Evolutionary conservation across 2,329 filamentous ascomycete genomes (phyloP).

Genomic region (Colletotrichum sp.): DNA sequence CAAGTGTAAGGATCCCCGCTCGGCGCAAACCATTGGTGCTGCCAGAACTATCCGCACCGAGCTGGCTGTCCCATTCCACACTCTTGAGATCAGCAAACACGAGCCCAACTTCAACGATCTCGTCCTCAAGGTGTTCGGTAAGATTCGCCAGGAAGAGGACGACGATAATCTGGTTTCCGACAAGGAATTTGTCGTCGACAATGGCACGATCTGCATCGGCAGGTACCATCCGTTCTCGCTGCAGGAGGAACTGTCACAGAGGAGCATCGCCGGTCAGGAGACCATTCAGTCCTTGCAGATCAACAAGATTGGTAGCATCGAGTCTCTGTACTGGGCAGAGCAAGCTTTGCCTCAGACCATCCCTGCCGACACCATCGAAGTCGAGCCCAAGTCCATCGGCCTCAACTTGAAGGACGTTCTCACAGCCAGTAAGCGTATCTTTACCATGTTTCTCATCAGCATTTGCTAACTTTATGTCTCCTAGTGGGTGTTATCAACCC

Average conservation of each 20-base stretch:
- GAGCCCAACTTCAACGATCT: not conserved
- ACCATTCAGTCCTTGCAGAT: not conserved
- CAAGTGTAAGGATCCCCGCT: constrained; percentile 24
- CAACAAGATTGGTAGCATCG: not conserved
- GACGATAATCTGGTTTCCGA: not conserved
- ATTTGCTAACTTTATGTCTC: not conserved
- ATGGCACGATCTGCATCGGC: not conserved
- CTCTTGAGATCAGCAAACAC: not conserved
- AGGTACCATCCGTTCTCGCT: constrained; percentile 30
- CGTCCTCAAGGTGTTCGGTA: not conserved
- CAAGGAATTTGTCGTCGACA: constrained; percentile 7
- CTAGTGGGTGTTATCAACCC: not conserved
- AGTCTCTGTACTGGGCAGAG: not conserved
- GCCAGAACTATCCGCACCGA: constrained; percentile 25
- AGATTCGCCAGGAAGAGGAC: not conserved
- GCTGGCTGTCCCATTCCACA: not conserved
- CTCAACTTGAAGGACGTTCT: not conserved
- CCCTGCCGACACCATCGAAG: not conserved
- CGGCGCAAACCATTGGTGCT: constrained; percentile 21
- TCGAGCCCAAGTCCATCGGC: not conserved
- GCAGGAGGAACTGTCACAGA: constrained; percentile 20
- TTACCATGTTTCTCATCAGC: not conserved
- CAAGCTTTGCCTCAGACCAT: not conserved
- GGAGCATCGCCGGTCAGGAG: not conserved
- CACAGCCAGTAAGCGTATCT: not conserved